phyloP scores from a whole-genome alignment of 441 rosid genomes.

The Mallotus japonicus region DNA sequence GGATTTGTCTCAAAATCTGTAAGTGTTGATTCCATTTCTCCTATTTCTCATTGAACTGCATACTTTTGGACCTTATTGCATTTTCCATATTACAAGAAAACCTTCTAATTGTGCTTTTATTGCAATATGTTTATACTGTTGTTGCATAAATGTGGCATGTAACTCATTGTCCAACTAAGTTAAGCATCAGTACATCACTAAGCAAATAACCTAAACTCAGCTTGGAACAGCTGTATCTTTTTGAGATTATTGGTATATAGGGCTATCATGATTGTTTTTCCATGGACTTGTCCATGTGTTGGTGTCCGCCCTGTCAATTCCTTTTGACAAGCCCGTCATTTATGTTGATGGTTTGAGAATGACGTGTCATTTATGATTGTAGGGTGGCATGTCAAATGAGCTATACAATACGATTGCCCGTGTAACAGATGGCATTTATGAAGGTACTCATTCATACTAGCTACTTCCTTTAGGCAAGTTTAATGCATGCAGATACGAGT shows the following conservation, averaged over 20 bases:
- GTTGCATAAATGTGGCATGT: neutral
- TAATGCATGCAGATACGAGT: slow-evolving; percentile 18
- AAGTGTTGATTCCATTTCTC: slow-evolving; percentile 32
- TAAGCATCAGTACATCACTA: neutral
- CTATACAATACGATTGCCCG: slow-evolving; percentile 86
- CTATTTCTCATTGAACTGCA: neutral
- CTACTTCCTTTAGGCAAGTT: slow-evolving; percentile 15
- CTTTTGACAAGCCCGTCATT: neutral
- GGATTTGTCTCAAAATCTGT: slow-evolving; percentile 99
- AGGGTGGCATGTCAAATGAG: slow-evolving; percentile 99
- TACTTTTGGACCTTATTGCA: neutral
- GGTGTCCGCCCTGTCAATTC: neutral
- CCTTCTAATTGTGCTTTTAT: neutral
- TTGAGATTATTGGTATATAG: neutral
- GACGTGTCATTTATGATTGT: slow-evolving; percentile 22
- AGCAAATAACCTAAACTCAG: neutral
- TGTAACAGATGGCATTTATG: slow-evolving; percentile 91
- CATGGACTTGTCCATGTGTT: neutral
- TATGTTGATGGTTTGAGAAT: slow-evolving; percentile 16
- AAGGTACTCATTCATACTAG: slow-evolving; percentile 47
- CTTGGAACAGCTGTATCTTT: neutral
- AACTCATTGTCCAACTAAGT: neutral
- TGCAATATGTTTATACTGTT: neutral
- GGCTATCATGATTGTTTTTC: neutral
- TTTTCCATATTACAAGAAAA: neutral